Evolutionary conservation across 1,284 basidiomycete species (phyloP), one percentile per base, ranked within the genome.

Genomic region (Papiliotrema flavescens): DNA sequence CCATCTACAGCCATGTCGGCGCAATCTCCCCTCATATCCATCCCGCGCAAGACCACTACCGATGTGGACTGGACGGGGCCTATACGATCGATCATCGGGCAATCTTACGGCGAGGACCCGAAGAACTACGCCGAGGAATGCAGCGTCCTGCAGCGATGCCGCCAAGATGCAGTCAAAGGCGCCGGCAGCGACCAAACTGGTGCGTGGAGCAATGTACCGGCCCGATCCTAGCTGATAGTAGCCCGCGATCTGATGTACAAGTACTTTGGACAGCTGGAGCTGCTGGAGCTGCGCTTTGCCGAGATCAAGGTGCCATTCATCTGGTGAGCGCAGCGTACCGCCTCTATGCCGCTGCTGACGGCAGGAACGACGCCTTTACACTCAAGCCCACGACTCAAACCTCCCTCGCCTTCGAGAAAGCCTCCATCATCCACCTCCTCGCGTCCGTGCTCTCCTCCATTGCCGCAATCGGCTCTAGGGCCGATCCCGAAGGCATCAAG

Each of bases 261-360:
- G 77, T 99, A 98, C 81, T 99, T 98, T 79, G 95, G 96, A 42
- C 95, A 98, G 76, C 86, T 99, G 36, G 96, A 99, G 72, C 84
- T 98, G 28, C 85, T 98, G 37, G 96, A 99, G 72, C 83, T 98
- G 49, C 86, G 96, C 28, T 98, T 99, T 76, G 86, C 95, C 7
- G 96, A 98, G 75, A 89, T 98, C 58, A 84, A 91, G 67, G 91
- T 97, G 66, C 88, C 90, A 55, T 98, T 98, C 69, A 86, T 90
- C 0, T 98, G 95, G 83, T 79, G 49, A 56, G 78, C 61, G 35
- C 19, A 35, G n/a, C n/a, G n/a, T n/a, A 32, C 28, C 11, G 35
- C 35, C 20, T 36, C 36, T 44, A 5, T 4, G 34, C 36, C n/a
- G 3, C 60, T 44, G 14, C 28, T 32, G 6, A 44, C 28, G 14